Conservation (phyloP, 2,329 filamentous ascomycete species). For the Torrubiella hemipterigena region DNA sequence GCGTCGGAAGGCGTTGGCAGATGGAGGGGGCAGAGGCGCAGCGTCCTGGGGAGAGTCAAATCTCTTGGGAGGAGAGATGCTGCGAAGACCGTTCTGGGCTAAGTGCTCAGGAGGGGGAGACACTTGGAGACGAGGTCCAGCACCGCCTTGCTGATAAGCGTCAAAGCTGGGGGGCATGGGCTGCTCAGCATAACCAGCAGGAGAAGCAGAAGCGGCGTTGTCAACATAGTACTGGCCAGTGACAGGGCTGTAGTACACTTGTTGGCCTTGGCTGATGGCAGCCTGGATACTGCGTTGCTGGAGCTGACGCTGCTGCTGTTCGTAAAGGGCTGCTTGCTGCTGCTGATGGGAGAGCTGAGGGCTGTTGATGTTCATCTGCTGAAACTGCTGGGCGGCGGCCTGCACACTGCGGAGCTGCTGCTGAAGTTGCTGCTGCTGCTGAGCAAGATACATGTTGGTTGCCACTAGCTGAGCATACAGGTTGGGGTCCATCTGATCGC, state of each 20-base stretch:
- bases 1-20: conserved; percentile 83
- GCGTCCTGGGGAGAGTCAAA: conserved; percentile 57
- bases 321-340: conserved; percentile 33
- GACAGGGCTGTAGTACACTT: conserved; percentile 74
- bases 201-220: conserved; percentile 34
- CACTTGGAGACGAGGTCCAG: conserved; percentile 65
- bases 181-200: conserved; percentile 30
- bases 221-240: conserved; percentile 81
- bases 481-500: conserved; percentile 71
- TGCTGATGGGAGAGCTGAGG: conserved; percentile 33
- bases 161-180: conserved; percentile 22
- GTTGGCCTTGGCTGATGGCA: conserved; percentile 44
- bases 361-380: conserved; percentile 58
- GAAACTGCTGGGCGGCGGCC: conserved; percentile 70
- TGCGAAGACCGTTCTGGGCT: conserved; percentile 40
- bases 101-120: conserved; percentile 66
- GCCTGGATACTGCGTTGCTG: conserved; percentile 26
- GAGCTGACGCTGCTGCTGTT: conserved; percentile 25
- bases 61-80: conserved; percentile 54
- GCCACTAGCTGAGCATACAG: conserved; percentile 81
- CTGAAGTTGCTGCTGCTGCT: conserved; percentile 90
- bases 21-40: conserved; percentile 69
- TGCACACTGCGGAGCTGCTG: conserved; percentile 83
- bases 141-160: conserved; percentile 22
- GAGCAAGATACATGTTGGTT: conserved; percentile 83